phyloP scores from a whole-genome alignment of 768 basidiomycete genomes.

The Hemileccinum impolitum region DNA sequence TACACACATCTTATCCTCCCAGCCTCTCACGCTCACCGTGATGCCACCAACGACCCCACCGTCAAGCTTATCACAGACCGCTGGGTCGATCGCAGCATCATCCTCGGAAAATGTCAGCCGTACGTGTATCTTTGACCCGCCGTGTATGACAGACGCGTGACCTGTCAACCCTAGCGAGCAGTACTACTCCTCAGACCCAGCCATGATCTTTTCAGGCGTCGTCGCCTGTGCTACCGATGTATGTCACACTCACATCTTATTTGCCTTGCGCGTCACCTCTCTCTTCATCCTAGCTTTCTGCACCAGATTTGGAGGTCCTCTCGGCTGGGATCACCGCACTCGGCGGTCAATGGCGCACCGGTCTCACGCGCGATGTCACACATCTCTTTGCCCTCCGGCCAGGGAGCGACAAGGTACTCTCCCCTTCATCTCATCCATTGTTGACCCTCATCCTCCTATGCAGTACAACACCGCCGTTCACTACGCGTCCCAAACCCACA shows the following conservation, averaged over 20 bases:
- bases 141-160: conserved; percentile 1
- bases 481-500: conserved; percentile 52
- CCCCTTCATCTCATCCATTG: neutral
- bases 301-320: conserved; percentile 68
- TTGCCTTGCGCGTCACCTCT: neutral
- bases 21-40: conserved; percentile 46
- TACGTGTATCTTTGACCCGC: conserved; percentile 33
- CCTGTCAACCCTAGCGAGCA: conserved; percentile 36
- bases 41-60: conserved; percentile 37
- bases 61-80: conserved; percentile 37
- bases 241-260: conserved; percentile 12
- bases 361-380: conserved; percentile 81
- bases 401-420: conserved; percentile 42
- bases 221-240: conserved; percentile 71
- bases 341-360: conserved; percentile 78
- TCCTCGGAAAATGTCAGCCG: conserved; percentile 57
- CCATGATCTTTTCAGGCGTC: conserved; percentile 80
- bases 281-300: conserved; percentile 43
- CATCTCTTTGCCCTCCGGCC: conserved; percentile 69
- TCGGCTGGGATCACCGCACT: conserved; percentile 67
- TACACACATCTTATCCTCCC: conserved; percentile 50
- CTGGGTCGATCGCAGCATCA: conserved; percentile 69
- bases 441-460: neutral
- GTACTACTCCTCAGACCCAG: conserved; percentile 74
- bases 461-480: conserved; percentile 51